phyloP scores from a whole-genome alignment of 2,329 filamentous ascomycete genomes.

The Capronia coronata region DNA sequence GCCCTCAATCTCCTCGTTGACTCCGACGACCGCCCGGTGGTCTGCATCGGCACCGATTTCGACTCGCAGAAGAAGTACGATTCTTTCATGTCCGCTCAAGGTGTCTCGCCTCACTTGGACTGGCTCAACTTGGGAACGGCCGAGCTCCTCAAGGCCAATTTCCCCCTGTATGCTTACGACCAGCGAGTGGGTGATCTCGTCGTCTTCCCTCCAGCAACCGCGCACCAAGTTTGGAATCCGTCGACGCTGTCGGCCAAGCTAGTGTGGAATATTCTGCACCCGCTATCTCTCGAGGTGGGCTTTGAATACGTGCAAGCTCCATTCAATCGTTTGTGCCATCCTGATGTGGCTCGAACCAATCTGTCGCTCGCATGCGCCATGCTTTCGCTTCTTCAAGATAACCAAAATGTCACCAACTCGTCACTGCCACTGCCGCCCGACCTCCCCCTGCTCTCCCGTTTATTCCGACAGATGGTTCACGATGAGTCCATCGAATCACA shows the following conservation, averaged over 20 bases:
- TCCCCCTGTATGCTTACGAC: conserved; percentile 34
- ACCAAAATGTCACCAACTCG: conserved; percentile 17
- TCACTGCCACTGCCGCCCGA: conserved; percentile 28
- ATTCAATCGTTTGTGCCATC: conserved; percentile 34
- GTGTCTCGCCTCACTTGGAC: conserved; percentile 34
- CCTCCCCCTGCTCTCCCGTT: conserved; percentile 28
- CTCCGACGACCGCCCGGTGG: conserved; percentile 30
- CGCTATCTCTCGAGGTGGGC: conserved; percentile 33
- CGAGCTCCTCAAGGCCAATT: conserved; percentile 32
- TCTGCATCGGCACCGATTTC: conserved; percentile 36
- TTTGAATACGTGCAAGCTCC: conserved; percentile 34
- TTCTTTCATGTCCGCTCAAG: conserved; percentile 32
- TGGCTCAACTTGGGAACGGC: conserved; percentile 32
- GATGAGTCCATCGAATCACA: conserved; percentile 31
- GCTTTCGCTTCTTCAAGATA: conserved; percentile 30
- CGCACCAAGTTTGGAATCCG: conserved; percentile 36
- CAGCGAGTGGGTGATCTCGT: conserved; percentile 34
- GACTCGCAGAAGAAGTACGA: conserved; percentile 33
- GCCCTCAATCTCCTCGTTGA: conserved; percentile 34
- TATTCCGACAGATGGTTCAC: conserved; percentile 32
- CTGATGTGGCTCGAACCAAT: conserved; percentile 33
- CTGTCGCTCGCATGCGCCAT: conserved; percentile 32
- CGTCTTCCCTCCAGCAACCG: conserved; percentile 35
- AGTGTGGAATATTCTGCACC: conserved; percentile 36
- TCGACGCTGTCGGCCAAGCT: conserved; percentile 34